Evolutionary conservation across 768 basidiomycete genomes (phyloP).

Genomic region (Artomyces pyxidatus): DNA sequence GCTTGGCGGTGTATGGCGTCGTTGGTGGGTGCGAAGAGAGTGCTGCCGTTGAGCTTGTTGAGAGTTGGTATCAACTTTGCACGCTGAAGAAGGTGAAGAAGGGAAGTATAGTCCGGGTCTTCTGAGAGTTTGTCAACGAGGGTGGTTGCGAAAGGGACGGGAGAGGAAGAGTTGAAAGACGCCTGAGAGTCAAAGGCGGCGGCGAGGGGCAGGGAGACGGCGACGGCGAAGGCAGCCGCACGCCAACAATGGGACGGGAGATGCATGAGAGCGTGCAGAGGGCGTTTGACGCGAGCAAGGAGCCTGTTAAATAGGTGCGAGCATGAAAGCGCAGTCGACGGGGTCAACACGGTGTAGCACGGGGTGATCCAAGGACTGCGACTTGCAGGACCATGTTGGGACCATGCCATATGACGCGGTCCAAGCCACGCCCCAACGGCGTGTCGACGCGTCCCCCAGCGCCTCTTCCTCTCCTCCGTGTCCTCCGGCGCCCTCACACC

Average conservation of each 20-base stretch:
- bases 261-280: conserved; percentile 21
- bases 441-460: not conserved
- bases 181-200: conserved; percentile 30
- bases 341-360: not conserved
- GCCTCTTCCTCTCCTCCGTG: not conserved
- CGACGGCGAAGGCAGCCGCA: conserved; percentile 32
- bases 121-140: conserved; percentile 70
- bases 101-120: conserved; percentile 70
- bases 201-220: conserved; percentile 25
- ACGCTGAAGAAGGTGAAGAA: conserved; percentile 72
- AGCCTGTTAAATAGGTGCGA: too few species aligned
- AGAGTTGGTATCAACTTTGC: conserved; percentile 87
- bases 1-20: conserved; percentile 63
- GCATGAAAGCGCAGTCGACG: too few species aligned
- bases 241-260: conserved; percentile 24
- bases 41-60: conserved; percentile 74
- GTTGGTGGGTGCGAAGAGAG: conserved; percentile 94
- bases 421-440: not conserved
- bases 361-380: not conserved
- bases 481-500: not conserved
- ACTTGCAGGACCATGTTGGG: not conserved
- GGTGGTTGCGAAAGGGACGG: conserved; percentile 37
- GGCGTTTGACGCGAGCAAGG: not conserved
- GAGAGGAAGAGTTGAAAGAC: conserved; percentile 19
- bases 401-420: conserved; percentile 1